Evolutionary conservation across 1,284 basidiomycete genomes (phyloP), one percentile per base, ranked within the genome.

Genomic region (Moesziomyces aphidis): DNA sequence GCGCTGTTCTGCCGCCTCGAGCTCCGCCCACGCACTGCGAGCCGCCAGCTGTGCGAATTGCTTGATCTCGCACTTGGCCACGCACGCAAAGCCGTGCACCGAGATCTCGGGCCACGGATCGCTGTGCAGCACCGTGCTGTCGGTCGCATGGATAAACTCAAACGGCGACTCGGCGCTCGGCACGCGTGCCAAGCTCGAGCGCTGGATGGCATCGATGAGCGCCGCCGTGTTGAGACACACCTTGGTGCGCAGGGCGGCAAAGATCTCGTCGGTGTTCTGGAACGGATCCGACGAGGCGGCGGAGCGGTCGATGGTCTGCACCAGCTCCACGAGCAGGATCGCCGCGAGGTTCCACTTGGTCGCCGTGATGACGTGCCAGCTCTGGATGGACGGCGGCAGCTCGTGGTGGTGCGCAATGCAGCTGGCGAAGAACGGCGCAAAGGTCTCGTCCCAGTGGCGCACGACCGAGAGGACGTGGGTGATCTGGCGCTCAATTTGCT

Each of bases 101-200:
- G 61, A 59, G 36, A 73, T 73, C 45, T 73, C 70, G 10, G 64
- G 53, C 70, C 70, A 73, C 7, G 70, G 70, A 50, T 73, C 70
- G 50, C 51, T 67, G 50, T 73, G 64, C 53, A 67, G 39, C 24
- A 73, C 55, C 5, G 63, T 63, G 23, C 60, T 60, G 17, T 54
- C 59, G 15, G 68, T 62, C 3, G 69, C 24, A 19, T 62, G 46
- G 53, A 72, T 61, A 31, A 62, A 66, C 23, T 59, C 59, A 28
- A 72, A 72, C 22, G 56, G 49, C 43, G 51, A 17, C 19, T 55
- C 22, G 6, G 23, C 36, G 11, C 53, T 24, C 7, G 22, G 36
- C 15, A 28, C 6, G 44, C 11, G 46, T 26, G 5, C 48, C 49
- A 3, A 53, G 39, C 13, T 60, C n/a, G 60, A 67, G 22, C 55